These are phyloP conservation scores for Punica granatum DNA, from an alignment of 345 rosid genomes.

Conservation along the genomic window DNA sequence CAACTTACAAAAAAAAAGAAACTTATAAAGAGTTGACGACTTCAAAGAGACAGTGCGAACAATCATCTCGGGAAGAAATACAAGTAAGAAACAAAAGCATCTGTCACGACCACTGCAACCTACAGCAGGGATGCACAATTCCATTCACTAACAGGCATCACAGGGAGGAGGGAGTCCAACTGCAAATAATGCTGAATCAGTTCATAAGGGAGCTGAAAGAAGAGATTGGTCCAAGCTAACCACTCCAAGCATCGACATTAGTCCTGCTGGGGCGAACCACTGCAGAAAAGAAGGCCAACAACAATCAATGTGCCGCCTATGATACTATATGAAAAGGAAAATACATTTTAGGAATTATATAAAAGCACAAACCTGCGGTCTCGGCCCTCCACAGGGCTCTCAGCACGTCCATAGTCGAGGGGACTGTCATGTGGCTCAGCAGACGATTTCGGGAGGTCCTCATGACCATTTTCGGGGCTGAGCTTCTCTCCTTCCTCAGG, in stretches of 20 bases:
- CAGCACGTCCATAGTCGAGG: conserved; percentile 39
- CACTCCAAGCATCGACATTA: conserved; percentile 10
- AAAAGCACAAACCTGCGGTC: conserved; percentile 28
- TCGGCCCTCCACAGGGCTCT: conserved; percentile 46
- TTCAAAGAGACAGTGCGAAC: background rate
- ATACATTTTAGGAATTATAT: background rate
- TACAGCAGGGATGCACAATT: background rate
- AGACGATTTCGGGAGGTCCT: conserved; percentile 13
- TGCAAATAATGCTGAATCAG: background rate
- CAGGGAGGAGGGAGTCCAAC: background rate
- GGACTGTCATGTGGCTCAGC: conserved; percentile 7
- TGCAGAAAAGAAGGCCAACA: conserved; percentile 6
- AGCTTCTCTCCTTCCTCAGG: conserved; percentile 30
- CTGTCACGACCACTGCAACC: background rate
- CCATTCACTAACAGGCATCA: background rate
- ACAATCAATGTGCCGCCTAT: background rate
- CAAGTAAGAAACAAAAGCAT: background rate
- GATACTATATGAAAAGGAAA: background rate
- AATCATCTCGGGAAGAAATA: background rate
- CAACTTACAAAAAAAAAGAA: no score
- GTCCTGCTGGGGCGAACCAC: conserved; percentile 34
- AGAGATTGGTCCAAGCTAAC: background rate
- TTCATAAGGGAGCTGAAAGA: background rate
- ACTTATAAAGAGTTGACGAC: background rate
- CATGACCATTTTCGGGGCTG: conserved; percentile 35